Evolutionary conservation across 2,329 filamentous ascomycete genomes (phyloP).

Genomic region (Diplodia mutila): DNA sequence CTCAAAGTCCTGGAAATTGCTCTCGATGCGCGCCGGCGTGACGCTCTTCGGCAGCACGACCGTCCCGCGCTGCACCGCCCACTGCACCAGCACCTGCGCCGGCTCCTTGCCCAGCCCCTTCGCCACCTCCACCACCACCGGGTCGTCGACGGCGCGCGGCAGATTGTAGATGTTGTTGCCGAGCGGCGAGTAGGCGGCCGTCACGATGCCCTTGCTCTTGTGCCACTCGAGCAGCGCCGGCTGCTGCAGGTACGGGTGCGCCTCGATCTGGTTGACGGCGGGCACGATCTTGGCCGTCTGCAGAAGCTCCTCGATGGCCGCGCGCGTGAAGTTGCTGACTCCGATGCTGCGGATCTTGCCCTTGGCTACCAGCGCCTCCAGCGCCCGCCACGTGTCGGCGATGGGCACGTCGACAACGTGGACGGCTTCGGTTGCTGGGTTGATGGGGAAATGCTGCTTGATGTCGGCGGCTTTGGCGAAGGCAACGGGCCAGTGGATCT

Average conservation of each 20-base stretch:
- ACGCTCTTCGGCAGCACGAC: constrained; percentile 77
- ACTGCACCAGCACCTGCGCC: constrained; percentile 81
- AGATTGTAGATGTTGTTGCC: constrained; percentile 63
- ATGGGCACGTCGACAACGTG: constrained; percentile 38
- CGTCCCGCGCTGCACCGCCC: constrained; percentile 79
- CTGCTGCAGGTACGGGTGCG: constrained; percentile 70
- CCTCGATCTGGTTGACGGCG: constrained; percentile 65
- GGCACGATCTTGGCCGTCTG: constrained; percentile 47
- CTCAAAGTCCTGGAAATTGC: constrained; percentile 42
- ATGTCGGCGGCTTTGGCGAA: constrained; percentile 80
- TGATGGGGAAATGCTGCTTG: constrained; percentile 48
- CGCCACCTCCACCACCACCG: constrained; percentile 68
- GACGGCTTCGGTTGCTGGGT: constrained; percentile 60
- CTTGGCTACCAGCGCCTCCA: constrained; percentile 47
- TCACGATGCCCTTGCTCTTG: constrained; percentile 52
- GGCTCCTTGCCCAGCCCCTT: constrained; percentile 72
- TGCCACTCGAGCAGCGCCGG: constrained; percentile 60
- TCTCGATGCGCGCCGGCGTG: constrained; percentile 34
- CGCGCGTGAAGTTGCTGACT: constrained; percentile 35
- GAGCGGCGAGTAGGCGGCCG: constrained; percentile 52
- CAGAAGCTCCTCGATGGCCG: constrained; percentile 30
- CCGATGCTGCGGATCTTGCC: constrained; percentile 47
- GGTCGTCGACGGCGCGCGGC: constrained; percentile 72
- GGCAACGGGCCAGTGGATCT: constrained; percentile 67
- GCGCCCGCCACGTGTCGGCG: constrained; percentile 47